These are phyloP conservation scores for Oryza rufipogon DNA, from an alignment of 176 grass and related monocot species.

Conservation along the genomic window DNA sequence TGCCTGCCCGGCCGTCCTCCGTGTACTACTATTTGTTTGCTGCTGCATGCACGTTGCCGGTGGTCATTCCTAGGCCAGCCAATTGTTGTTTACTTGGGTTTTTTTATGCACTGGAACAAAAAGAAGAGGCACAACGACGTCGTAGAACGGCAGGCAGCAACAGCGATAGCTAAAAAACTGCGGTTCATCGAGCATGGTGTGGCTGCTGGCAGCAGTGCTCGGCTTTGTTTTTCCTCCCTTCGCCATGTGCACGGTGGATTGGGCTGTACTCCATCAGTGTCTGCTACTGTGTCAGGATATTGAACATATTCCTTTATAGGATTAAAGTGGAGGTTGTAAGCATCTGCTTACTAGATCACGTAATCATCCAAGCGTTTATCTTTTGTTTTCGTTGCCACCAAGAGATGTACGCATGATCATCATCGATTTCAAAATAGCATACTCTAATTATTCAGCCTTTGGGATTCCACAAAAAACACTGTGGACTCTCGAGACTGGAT, in stretches of 20 bases:
- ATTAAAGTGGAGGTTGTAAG: not conserved
- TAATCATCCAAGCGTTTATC: not conserved
- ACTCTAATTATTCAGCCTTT: not conserved
- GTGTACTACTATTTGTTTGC: constrained; percentile 7
- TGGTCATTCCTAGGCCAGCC: constrained; percentile 25
- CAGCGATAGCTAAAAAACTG: no score
- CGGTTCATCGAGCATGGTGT: constrained; percentile 17
- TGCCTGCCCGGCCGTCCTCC: not conserved
- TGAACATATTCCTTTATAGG: constrained; percentile 28
- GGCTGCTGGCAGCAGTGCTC: not conserved
- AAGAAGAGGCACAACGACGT: not conserved
- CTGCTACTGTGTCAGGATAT: constrained; percentile 32
- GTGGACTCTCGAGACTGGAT: not conserved
- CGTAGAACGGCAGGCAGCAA: not conserved
- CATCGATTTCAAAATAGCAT: not conserved
- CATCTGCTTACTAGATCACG: not conserved
- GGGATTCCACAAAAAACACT: not conserved
- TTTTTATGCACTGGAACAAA: not conserved
- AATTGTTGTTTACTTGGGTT: not conserved
- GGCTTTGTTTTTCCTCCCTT: not conserved
- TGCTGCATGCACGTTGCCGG: constrained; percentile 35
- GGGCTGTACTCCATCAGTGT: constrained; percentile 36
- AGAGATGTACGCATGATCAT: not conserved
- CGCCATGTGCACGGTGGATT: constrained; percentile 54
- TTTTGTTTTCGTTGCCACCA: not conserved